Evolutionary conservation across 1,139 yeast genomes (phyloP), one percentile per base, ranked within the genome.

Genomic region (Protomyces arabidopsidicola): DNA sequence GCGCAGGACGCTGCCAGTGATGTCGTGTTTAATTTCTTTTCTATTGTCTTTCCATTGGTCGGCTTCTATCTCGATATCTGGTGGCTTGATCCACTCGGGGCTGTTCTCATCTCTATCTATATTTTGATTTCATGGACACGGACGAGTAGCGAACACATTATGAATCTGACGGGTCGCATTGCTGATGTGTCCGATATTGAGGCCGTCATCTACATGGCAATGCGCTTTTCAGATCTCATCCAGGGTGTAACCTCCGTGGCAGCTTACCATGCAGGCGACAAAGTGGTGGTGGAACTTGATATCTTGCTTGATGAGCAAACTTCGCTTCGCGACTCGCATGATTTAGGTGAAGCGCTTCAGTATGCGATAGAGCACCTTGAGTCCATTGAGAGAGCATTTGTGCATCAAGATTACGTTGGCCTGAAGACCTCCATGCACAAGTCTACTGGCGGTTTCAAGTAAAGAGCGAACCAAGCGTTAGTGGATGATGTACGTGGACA

Each of bases 1-100:
- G 90, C 93, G 1, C 93, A 87, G 72, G 95, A 88, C 75, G 95
- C 95, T 0, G 78, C 81, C 75, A 87, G 91, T 0, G 95, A 88
- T 73, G 82, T 87, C 53, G 81, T 87, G 2, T 88, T 88, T 77
- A 86, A 86, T 27, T 65, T 65, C 51, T 86, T 87, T 51, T 87
- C 93, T 1, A 78, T 88, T 53, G 69, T 87, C 22, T 86, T 88
- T 80, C 95, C 95, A 0, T 69, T 86, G 0, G 50, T 81, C 0
- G 93, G 93, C 2, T 77, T 79, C 66, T 70, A 74, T 38, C 73
- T 81, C 42, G 72, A 79, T 36, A 71, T 81, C 18, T 85, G 90
- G 87, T 86, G 90, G 90, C 72, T 86, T 53, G 90, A 88, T 75
- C 85, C 95, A 0, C 70, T 83, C 6, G 95, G 95, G 8, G 95